Base-by-base conservation (phyloP, 768 basidiomycete genomes). In the Russula sp. region DNA sequence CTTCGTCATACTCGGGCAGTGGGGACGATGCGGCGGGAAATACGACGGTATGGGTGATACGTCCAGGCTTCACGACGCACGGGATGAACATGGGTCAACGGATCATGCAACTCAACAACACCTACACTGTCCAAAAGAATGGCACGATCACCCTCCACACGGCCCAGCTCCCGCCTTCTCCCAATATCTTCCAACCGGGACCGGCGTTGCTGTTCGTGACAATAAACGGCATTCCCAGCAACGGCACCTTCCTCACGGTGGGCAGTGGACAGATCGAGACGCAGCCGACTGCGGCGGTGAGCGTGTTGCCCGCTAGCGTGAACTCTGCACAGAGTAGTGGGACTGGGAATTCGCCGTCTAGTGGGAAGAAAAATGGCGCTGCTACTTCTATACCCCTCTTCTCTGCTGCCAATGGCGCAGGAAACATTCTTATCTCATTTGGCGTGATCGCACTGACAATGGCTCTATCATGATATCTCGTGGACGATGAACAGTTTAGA, bases 81-180 rank as follows among this genome's bases (percentile, higher is more conserved):
- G 53, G 44, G 4, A 55, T 62, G 61, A 62, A 55, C 53, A 48
- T 55, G 61, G 61, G 61, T 7, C 61, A 62, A 28, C 61, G 61
- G 16, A 32, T 11, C 16, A 16, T 62, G 61, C 61, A 62, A 34
- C 34, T 62, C 8, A 54, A 62, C 18, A 48, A 34, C 24, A 62
- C 61, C 0, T 62, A 8, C 24, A 55, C 61, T 5, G 46, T 48
- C 10, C 13, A 30, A 4, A 4, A 1, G 1, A 10, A 62, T 2
- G 53, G 53, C 13, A 30, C 61, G 26, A 55, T 55, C 36, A 24
- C n/a, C 18, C 0, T 62, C 4, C 61, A 62, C 24, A 55, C 53
- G 3, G 42, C 61, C 2, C 61, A 62, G 32, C 44, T 28, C 2
- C 61, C 61, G 1, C 61, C 61, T 11, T 14, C 14, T 7, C 49